Conservation (phyloP, 441 rosid species). For the Euphorbia neoarborescens region DNA sequence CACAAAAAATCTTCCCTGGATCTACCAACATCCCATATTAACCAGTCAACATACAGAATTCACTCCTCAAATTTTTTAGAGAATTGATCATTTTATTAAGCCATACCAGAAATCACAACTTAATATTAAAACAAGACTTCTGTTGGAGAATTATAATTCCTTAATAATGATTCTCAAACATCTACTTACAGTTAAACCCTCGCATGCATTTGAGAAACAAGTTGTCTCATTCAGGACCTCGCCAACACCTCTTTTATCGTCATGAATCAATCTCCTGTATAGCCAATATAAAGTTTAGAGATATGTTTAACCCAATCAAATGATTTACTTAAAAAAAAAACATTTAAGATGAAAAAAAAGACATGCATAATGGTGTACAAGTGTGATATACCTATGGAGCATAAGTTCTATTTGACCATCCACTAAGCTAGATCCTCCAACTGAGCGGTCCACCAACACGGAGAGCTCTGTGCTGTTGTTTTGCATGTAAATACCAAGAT, state of each 20-base stretch:
- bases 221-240: conserved; percentile 78
- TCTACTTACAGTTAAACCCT: conserved; percentile 65
- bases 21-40: conserved; percentile 20
- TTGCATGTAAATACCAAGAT: conserved; percentile 72
- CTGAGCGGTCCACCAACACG: conserved; percentile 71
- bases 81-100: no score
- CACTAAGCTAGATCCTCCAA: conserved; percentile 76
- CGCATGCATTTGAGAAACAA: conserved; percentile 53
- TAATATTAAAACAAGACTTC: background rate
- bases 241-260: conserved; percentile 82
- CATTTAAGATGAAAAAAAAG: background rate
- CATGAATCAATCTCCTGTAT: conserved; percentile 70
- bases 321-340: conserved; percentile 8
- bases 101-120: background rate
- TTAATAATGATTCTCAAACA: conserved; percentile 15
- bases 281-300: conserved; percentile 18
- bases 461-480: conserved; percentile 63
- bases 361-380: background rate
- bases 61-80: background rate
- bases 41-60: background rate
- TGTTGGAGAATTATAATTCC: conserved; percentile 10
- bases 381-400: conserved; percentile 68
- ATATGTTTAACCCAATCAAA: conserved; percentile 2
- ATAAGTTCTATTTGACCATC: conserved; percentile 91
- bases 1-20: conserved; percentile 39